These are phyloP conservation scores for Lipomyces chichibuensis DNA, from an alignment of 805 yeast genomes.

Conservation along the genomic window DNA sequence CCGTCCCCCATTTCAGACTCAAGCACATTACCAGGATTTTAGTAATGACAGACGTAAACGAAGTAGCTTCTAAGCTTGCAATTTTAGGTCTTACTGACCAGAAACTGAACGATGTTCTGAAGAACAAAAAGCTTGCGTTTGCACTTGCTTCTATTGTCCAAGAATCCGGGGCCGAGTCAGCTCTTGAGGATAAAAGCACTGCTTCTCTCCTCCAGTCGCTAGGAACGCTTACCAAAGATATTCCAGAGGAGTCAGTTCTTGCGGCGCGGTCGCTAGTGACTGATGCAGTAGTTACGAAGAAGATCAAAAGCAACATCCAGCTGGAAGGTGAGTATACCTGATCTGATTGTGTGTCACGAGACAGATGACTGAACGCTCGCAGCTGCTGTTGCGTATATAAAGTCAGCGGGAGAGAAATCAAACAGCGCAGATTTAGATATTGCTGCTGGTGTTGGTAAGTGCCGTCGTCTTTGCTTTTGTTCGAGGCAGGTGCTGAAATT, in stretches of 20 bases:
- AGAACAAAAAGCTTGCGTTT: conserved; percentile 80
- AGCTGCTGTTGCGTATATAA: conserved; percentile 60
- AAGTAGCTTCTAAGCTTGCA: conserved; percentile 21
- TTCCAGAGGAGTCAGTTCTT: conserved; percentile 44
- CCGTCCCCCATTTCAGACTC: not conserved
- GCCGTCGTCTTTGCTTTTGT: not conserved
- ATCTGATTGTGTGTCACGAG: not conserved
- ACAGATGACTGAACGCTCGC: too few species aligned
- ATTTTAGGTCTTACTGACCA: conserved; percentile 34
- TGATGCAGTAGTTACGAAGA: conserved; percentile 64
- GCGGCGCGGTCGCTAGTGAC: conserved; percentile 57
- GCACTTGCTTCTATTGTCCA: conserved; percentile 64
- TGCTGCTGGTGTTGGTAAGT: conserved; percentile 64
- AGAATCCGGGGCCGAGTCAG: conserved; percentile 49
- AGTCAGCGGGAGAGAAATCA: conserved; percentile 52
- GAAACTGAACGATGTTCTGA: conserved; percentile 76
- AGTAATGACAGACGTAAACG: not conserved
- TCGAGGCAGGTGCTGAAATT: not conserved
- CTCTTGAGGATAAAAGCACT: conserved; percentile 55
- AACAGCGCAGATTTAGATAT: conserved; percentile 56
- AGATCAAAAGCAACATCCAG: conserved; percentile 70
- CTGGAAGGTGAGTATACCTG: conserved; percentile 52
- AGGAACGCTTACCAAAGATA: conserved; percentile 41
- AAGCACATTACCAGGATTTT: not conserved
- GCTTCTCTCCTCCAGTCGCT: conserved; percentile 72